Evolutionary conservation across 495 filamentous ascomycete genomes (phyloP), one percentile per base, ranked within the genome.

Genomic region (Trichoderma orchidacearum): DNA sequence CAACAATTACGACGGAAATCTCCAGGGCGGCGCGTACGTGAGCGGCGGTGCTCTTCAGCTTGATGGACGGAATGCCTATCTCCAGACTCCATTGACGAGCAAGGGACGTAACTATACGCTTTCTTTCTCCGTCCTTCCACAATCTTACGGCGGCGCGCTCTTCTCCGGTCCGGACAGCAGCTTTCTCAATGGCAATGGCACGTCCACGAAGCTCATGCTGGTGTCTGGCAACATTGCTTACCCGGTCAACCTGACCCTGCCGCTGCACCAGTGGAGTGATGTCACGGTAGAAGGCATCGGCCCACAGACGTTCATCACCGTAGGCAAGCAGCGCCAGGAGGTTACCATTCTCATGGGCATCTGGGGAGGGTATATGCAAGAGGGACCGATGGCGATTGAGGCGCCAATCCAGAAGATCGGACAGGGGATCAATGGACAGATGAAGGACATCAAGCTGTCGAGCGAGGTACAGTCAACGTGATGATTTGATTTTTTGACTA

Each of bases 31-130:
- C 18, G 53, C 53, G 7, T 27, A 48, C 27, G 41, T 48, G 41
- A 48, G 41, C 21, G 41, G 41, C 41, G 41, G 41, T 11, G 41
- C 41, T 27, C 53, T 55, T 4, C 53, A 55, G 15, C 29, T 55
- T 9, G n/a, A 55, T 8, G 53, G 53, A 15, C 41, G 6, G 6
- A 8, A 15, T 5, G 53, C 30, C 53, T 36, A 55, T 27, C 30
- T 76, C 25, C 61, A 58, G 28, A 71, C 72, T 8, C 73, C 72
- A 0, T 60, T 76, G 6, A 55, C 60, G 5, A 69, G 67, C 34
- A 74, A 74, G 58, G 72, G 73, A 18, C 60, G 69, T 32, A 69
- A 74, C 58, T 76, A 74, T 55, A 73, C 72, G 3, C 63, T 74
- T 21, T 70, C 68, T 0, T 70, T 74, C 57, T 66, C 64, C 21